phyloP scores from a whole-genome alignment of 306 rosid species.

The Crotalaria pallida region DNA sequence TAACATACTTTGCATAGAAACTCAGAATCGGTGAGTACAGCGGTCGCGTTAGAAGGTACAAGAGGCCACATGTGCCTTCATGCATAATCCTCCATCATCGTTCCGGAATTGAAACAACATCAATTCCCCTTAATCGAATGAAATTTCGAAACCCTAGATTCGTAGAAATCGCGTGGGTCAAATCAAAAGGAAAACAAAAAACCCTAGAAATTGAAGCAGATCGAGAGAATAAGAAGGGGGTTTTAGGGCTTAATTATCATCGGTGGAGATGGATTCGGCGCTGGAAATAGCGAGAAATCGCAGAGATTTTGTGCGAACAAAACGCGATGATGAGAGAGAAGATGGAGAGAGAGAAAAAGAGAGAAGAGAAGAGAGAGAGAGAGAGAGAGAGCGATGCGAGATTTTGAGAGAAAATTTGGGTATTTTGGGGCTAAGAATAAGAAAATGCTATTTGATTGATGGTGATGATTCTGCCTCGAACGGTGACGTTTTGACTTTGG shows the following conservation, averaged over 20 bases:
- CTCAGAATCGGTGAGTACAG: constrained; percentile 73
- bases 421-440: constrained; percentile 27
- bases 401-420: constrained; percentile 27
- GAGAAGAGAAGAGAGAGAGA: not conserved
- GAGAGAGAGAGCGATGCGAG: constrained; percentile 27
- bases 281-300: constrained; percentile 44
- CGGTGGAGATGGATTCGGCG: constrained; percentile 45
- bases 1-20: constrained; percentile 55
- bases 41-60: constrained; percentile 62
- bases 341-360: too few species aligned
- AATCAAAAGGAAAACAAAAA: not conserved
- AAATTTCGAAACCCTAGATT: constrained; percentile 56
- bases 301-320: constrained; percentile 57
- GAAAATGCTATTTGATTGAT: constrained; percentile 21
- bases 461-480: constrained; percentile 16
- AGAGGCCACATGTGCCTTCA: constrained; percentile 99
- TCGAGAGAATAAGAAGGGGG: too few species aligned
- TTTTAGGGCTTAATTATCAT: constrained; percentile 53
- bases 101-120: constrained; percentile 75
- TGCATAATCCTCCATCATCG: constrained; percentile 94
- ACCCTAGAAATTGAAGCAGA: too few species aligned
- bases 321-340: constrained; percentile 49
- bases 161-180: constrained; percentile 38
- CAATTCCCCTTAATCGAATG: constrained; percentile 69
- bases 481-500: constrained; percentile 6